Percentiles rank a stretch among this genome's conserved stretches.
Conservation (phyloP, 441 rosid species). For the Rhodomyrtus psidioides region DNA sequence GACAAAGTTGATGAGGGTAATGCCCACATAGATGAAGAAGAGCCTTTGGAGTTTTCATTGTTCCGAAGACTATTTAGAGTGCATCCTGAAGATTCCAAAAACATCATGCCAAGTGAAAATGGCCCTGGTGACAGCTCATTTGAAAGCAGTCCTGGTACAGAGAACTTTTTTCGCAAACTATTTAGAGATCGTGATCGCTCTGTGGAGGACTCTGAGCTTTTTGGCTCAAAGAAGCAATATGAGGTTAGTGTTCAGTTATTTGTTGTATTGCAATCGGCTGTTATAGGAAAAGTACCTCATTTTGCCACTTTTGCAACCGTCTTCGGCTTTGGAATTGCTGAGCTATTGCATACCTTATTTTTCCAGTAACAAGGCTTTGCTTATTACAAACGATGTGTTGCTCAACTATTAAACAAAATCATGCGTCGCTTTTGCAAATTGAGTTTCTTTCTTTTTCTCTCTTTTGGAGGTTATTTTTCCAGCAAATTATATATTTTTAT, state of each 20-base stretch:
- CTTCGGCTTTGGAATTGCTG: neutral
- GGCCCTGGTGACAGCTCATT: constrained; percentile 35
- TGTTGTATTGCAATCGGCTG: neutral
- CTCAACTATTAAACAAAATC: neutral
- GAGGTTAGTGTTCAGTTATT: constrained; percentile 41
- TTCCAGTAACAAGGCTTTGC: neutral
- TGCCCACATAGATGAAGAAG: constrained; percentile 58
- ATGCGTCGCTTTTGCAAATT: neutral
- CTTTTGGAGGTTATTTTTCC: neutral
- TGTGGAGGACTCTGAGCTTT: constrained; percentile 87
- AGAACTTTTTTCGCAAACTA: constrained; percentile 90
- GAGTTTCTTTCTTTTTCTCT: neutral
- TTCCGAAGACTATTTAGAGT: constrained; percentile 81
- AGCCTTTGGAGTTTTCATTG: constrained; percentile 76
- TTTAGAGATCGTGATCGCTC: constrained; percentile 94
- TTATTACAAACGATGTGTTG: neutral
- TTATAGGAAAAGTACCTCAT: neutral
- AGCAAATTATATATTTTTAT: too few species aligned
- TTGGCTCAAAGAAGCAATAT: constrained; percentile 65
- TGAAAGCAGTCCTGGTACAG: constrained; percentile 96
- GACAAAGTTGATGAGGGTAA: constrained; percentile 47
- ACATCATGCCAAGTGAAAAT: constrained; percentile 40
- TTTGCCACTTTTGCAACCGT: neutral
- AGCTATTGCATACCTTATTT: neutral
- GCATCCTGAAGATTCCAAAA: constrained; percentile 84